Conservation (phyloP, 2,329 filamentous ascomycete genomes). For the Westerdykella aurantiaca region DNA sequence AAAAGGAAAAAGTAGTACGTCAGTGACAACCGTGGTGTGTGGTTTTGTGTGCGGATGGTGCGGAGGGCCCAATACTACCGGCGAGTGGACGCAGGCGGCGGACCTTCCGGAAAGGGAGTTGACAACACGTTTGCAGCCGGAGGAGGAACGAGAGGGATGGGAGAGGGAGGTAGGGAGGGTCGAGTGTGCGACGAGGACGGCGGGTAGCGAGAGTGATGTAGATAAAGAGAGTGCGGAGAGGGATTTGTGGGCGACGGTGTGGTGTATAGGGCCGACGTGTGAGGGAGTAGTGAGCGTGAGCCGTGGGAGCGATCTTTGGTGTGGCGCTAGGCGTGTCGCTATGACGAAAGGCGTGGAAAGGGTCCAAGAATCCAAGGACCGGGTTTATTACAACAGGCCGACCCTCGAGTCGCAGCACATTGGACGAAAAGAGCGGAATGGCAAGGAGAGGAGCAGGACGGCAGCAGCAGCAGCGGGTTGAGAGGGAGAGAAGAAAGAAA, state of each 20-base stretch:
- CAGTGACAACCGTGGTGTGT: too few species aligned
- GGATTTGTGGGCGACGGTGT: too few species aligned
- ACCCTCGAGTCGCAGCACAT: too few species aligned
- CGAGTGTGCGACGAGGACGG: too few species aligned
- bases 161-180: slow-evolving; percentile 7
- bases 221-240: too few species aligned
- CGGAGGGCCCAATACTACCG: slow-evolving; percentile 1
- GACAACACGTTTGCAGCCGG: slow-evolving; percentile 10
- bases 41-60: slow-evolving; percentile 1
- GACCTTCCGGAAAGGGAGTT: too few species aligned
- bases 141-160: slow-evolving; percentile 9
- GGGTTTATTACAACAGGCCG: background rate
- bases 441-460: background rate
- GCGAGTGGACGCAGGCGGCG: background rate
- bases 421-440: background rate
- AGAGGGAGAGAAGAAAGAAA: background rate
- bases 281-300: slow-evolving; percentile 3
- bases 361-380: background rate
- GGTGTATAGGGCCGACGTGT: slow-evolving; percentile 11
- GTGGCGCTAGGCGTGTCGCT: background rate
- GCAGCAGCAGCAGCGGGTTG: background rate
- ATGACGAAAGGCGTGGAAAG: background rate
- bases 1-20: too few species aligned
- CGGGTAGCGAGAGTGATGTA: too few species aligned
- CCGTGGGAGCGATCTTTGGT: background rate